Evolutionary conservation across 495 filamentous ascomycete genomes (phyloP).

Genomic region (Bacidia rubella): DNA sequence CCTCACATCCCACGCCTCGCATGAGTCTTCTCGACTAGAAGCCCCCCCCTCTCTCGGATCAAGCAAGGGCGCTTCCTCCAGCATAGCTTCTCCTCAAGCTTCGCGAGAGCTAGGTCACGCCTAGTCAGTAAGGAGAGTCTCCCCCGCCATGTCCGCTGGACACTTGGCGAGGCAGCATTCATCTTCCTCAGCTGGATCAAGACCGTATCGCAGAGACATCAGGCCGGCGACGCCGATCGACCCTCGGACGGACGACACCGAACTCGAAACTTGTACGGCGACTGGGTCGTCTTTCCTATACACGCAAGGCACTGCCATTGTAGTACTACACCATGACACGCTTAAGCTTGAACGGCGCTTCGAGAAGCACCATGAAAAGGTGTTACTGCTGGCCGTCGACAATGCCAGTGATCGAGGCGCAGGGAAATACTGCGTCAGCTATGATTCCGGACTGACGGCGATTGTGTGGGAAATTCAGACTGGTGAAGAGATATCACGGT

Average conservation of each 20-base stretch:
- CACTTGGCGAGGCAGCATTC: slow-evolving; percentile 45
- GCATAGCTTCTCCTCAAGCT: neutral
- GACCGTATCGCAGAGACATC: slow-evolving; percentile 27
- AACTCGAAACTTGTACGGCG: slow-evolving; percentile 73
- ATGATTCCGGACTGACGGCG: slow-evolving; percentile 79
- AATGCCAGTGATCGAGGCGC: slow-evolving; percentile 82
- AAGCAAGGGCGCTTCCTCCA: slow-evolving; percentile 2
- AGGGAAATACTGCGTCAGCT: slow-evolving; percentile 79
- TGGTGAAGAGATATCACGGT: slow-evolving; percentile 77
- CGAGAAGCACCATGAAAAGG: slow-evolving; percentile 67
- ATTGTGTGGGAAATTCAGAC: slow-evolving; percentile 97
- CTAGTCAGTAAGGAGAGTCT: neutral
- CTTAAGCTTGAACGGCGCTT: slow-evolving; percentile 82
- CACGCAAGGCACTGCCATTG: slow-evolving; percentile 61
- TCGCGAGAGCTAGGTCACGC: neutral
- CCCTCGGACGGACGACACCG: slow-evolving; percentile 37
- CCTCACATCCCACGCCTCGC: slow-evolving; percentile 6
- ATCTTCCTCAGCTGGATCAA: slow-evolving; percentile 33
- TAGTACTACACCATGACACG: slow-evolving; percentile 83
- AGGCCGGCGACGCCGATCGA: slow-evolving; percentile 33
- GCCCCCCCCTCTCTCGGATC: neutral
- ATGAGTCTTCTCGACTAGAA: neutral
- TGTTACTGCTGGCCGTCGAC: slow-evolving; percentile 74
- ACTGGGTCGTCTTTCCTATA: slow-evolving; percentile 81
- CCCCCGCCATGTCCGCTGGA: slow-evolving; percentile 34